Conservation (phyloP, 208 protist species). For the Acanthamoeba culbertsoni region DNA sequence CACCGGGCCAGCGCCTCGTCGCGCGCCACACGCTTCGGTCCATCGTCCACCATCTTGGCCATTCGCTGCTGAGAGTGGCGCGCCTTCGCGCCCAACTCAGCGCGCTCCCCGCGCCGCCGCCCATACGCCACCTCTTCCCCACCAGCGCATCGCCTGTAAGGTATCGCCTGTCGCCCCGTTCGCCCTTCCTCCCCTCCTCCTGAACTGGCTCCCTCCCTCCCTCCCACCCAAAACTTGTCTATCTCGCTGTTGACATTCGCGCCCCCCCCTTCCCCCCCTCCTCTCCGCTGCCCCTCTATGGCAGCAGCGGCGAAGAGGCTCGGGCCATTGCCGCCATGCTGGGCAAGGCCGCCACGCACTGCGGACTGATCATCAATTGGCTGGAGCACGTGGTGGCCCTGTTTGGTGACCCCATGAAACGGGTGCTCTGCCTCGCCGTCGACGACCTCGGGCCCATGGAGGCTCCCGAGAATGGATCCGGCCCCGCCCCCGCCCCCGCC, state of each 20-base stretch:
- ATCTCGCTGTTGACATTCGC: too few species aligned
- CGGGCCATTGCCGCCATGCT: neutral
- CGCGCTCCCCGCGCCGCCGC: neutral
- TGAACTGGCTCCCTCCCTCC: neutral
- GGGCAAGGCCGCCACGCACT: neutral
- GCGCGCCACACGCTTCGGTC: neutral
- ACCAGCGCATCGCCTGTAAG: neutral
- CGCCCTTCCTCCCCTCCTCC: neutral
- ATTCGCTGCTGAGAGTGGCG: neutral
- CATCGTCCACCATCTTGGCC: neutral
- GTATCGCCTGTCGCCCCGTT: too few species aligned
- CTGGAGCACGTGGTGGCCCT: neutral
- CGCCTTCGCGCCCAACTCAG: neutral
- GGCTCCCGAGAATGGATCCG: neutral
- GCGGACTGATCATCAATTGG: neutral
- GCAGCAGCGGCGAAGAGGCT: neutral
- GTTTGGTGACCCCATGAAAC: neutral
- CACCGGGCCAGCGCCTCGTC: neutral
- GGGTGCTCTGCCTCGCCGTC: neutral
- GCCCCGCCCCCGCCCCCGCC: neutral
- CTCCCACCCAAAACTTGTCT: neutral
- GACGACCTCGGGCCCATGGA: neutral
- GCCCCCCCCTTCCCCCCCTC: neutral
- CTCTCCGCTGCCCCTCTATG: neutral
- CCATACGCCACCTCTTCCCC: neutral